phyloP scores from a whole-genome alignment of 1,284 basidiomycete genomes.

The Trichosporon faecale region DNA sequence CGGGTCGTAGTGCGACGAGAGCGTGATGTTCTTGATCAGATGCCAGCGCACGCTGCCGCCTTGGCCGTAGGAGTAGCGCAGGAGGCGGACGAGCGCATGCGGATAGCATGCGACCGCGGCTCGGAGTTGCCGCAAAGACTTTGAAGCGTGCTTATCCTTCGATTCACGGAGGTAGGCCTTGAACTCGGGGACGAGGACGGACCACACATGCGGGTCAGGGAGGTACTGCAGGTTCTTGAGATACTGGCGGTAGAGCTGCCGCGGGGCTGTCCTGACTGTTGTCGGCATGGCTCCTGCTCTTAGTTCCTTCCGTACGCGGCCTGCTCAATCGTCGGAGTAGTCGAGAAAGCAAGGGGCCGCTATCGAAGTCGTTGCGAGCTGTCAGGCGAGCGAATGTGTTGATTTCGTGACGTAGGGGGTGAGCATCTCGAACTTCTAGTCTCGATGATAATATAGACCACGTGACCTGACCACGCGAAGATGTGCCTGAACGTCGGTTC shows the following conservation, averaged over 20 bases:
- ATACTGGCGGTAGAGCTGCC: slow-evolving; percentile 31
- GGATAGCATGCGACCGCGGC: slow-evolving; percentile 43
- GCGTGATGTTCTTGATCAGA: slow-evolving; percentile 28
- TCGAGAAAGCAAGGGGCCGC: neutral
- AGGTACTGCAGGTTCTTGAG: slow-evolving; percentile 37
- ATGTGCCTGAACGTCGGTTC: neutral
- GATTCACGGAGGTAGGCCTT: neutral
- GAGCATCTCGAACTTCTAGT: neutral
- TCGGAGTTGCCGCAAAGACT: slow-evolving; percentile 33
- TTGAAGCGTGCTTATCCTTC: neutral
- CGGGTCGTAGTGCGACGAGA: neutral
- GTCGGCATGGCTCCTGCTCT: neutral
- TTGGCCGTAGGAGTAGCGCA: slow-evolving; percentile 9
- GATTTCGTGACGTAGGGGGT: neutral
- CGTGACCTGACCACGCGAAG: neutral
- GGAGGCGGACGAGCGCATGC: slow-evolving; percentile 37
- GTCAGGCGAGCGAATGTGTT: neutral
- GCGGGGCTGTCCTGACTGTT: neutral
- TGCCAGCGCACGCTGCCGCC: slow-evolving; percentile 12
- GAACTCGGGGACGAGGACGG: slow-evolving; percentile 29
- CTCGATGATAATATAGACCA: neutral
- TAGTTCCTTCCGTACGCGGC: too few species aligned
- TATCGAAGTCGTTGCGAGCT: neutral
- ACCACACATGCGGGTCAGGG: slow-evolving; percentile 46
- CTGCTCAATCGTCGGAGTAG: too few species aligned